Percentiles rank a stretch among this genome's conserved stretches.
phyloP scores from a whole-genome alignment of 352 stramenopile genomes.

The Phytophthora parvispora region DNA sequence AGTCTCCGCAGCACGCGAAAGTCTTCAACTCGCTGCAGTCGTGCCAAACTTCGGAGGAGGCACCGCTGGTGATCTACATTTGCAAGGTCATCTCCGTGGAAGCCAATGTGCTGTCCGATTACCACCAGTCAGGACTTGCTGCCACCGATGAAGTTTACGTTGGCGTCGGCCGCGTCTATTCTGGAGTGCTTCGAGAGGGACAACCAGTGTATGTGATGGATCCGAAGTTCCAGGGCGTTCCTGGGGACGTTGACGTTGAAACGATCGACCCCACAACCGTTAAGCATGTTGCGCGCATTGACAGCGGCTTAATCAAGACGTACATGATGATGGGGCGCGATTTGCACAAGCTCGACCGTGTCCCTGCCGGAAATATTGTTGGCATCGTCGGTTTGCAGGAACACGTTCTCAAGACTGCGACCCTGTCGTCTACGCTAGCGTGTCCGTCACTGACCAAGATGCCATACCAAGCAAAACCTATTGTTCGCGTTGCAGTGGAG shows the following conservation, averaged over 20 bases:
- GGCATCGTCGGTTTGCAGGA: conserved; percentile 90
- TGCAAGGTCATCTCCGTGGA: conserved; percentile 95
- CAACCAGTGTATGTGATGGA: conserved; percentile 87
- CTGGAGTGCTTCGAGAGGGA: conserved; percentile 76
- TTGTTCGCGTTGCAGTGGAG: conserved; percentile 94
- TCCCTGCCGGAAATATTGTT: conserved; percentile 93
- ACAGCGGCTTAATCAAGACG: conserved; percentile 61
- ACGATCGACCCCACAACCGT: conserved; percentile 34
- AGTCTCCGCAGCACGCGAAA: conserved; percentile 36
- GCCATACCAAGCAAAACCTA: conserved; percentile 93
- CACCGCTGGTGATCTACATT: conserved; percentile 91
- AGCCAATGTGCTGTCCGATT: conserved; percentile 87
- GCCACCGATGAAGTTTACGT: conserved; percentile 88
- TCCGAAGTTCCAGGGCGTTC: conserved; percentile 89
- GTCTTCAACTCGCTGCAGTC: conserved; percentile 65
- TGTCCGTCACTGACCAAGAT: conserved; percentile 91
- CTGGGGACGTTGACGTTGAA: conserved; percentile 41
- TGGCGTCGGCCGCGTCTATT: conserved; percentile 94
- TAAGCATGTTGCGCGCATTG: conserved; percentile 73
- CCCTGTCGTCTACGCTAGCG: conserved; percentile 78
- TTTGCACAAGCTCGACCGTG: conserved; percentile 75
- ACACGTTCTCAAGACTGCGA: conserved; percentile 93
- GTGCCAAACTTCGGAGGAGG: conserved; percentile 66
- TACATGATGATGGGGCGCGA: conserved; percentile 96
- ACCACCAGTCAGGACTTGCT: conserved; percentile 51